Conservation (phyloP, 2,329 filamentous ascomycete species). For the Aspergillus glaucus region DNA sequence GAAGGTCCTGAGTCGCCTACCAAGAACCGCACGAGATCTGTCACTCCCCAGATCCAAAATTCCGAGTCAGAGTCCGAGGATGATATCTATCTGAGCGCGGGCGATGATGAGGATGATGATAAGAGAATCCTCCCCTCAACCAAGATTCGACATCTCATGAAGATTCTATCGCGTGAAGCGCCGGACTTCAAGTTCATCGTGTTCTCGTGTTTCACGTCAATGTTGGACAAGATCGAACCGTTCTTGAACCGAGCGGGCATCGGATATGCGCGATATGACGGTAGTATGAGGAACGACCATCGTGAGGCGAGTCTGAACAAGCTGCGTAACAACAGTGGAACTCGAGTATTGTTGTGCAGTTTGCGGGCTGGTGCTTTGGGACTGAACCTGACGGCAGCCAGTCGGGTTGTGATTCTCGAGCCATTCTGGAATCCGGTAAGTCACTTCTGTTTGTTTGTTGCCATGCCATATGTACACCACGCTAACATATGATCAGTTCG, state of each 20-base stretch:
- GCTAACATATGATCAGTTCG: conserved; percentile 56
- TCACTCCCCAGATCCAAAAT: conserved; percentile 22
- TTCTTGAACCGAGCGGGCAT: conserved; percentile 72
- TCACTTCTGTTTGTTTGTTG: conserved; percentile 14
- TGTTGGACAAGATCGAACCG: conserved; percentile 93
- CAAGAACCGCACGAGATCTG: conserved; percentile 8
- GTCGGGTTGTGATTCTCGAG: conserved; percentile 87
- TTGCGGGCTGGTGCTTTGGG: conserved; percentile 90
- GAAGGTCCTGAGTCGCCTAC: conserved; percentile 26
- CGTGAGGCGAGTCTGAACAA: conserved; percentile 78
- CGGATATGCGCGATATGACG: conserved; percentile 84
- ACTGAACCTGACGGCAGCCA: conserved; percentile 89
- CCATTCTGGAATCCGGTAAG: conserved; percentile 95
- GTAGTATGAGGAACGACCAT: conserved; percentile 86
- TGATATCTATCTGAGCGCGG: conserved; percentile 36
- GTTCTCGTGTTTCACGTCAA: conserved; percentile 96
- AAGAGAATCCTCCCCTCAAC: conserved; percentile 59
- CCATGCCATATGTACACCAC: conserved; percentile 6
- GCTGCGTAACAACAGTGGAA: conserved; percentile 67
- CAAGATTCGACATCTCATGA: conserved; percentile 81
- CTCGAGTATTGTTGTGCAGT: conserved; percentile 82
- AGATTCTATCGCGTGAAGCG: conserved; percentile 72
- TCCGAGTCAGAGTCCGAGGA: conserved; percentile 39
- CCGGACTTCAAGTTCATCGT: conserved; percentile 92
- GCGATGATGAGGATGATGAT: conserved; percentile 19